These are phyloP conservation scores for Fraxinus albicans DNA, from an alignment of 305 asterid genomes.

Conservation along the genomic window DNA sequence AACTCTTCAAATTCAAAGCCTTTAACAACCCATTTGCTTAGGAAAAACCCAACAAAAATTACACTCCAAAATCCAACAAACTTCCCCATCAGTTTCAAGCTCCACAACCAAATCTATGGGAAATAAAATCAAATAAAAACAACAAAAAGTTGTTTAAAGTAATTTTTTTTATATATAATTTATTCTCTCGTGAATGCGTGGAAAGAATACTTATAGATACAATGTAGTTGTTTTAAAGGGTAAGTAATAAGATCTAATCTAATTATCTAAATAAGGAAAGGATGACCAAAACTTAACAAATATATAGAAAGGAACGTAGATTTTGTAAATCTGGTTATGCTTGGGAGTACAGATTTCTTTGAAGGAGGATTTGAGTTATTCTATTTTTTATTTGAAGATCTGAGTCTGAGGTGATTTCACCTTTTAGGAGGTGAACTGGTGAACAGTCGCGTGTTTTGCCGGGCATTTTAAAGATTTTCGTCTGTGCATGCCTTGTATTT, in stretches of 20 bases:
- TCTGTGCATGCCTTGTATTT: not conserved
- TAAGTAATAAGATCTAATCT: not conserved
- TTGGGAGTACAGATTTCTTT: not conserved
- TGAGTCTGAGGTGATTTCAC: not conserved
- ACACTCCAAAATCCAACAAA: slow-evolving; percentile 38
- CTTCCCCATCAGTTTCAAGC: slow-evolving; percentile 32
- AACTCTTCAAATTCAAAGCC: slow-evolving; percentile 46
- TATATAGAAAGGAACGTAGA: slow-evolving; percentile 16
- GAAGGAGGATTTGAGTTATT: not conserved
- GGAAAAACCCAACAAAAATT: slow-evolving; percentile 33
- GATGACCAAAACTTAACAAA: slow-evolving; percentile 11
- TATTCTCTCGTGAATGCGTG: not conserved
- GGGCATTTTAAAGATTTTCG: slow-evolving; percentile 15
- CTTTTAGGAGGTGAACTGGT: slow-evolving; percentile 1
- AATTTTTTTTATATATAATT: not conserved
- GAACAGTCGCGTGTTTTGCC: not conserved
- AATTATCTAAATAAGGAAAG: not conserved
- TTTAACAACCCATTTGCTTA: slow-evolving; percentile 33
- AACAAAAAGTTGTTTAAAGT: not conserved
- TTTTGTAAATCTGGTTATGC: slow-evolving; percentile 14
- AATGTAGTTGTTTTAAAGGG: not conserved
- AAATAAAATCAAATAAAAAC: not conserved
- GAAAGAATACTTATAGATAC: not conserved
- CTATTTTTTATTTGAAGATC: not conserved
- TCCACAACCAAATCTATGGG: slow-evolving; percentile 19